A percentile compares a stretch with the other conserved stretches of the same genome.
Conservation (phyloP, 2,329 filamentous ascomycete genomes). For the Drechslerella stenobrocha region DNA sequence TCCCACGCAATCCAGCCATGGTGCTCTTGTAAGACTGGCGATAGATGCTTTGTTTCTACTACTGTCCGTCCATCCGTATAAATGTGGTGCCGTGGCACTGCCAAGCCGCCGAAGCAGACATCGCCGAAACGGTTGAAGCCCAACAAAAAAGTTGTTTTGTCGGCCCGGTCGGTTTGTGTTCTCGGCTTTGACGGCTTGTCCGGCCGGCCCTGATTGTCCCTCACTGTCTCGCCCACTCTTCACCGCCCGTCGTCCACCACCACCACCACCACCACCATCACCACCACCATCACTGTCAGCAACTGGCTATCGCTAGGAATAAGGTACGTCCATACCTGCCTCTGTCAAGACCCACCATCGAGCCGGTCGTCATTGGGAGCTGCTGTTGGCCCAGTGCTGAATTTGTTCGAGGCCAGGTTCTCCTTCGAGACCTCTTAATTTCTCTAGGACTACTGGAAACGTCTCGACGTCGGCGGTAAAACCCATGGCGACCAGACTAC, state of each 20-base stretch:
- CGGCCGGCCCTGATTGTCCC: background rate
- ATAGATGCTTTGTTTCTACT: too few species aligned
- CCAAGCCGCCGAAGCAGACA: background rate
- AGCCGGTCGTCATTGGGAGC: too few species aligned
- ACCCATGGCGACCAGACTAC: constrained; percentile 17
- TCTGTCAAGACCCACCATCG: too few species aligned
- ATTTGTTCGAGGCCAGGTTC: background rate
- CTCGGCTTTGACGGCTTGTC: background rate
- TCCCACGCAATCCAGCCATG: too few species aligned
- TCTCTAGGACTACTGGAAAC: background rate
- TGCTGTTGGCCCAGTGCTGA: too few species aligned
- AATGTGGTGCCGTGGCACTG: background rate
- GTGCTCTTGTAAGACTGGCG: too few species aligned
- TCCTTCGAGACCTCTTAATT: background rate
- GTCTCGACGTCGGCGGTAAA: constrained; percentile 17
- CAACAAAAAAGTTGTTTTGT: constrained; percentile 1
- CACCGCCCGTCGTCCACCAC: too few species aligned
- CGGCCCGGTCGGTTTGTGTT: background rate
- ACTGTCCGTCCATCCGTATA: background rate
- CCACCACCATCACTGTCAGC: too few species aligned
- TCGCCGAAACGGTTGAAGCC: background rate
- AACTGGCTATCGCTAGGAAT: too few species aligned
- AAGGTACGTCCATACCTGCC: too few species aligned
- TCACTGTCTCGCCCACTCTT: too few species aligned
- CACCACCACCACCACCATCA: too few species aligned